Percentiles rank a stretch among this genome's conserved stretches.
These are phyloP conservation scores for Malus hybrid DNA, from an alignment of 331 rosid genomes.

Conservation along the genomic window DNA sequence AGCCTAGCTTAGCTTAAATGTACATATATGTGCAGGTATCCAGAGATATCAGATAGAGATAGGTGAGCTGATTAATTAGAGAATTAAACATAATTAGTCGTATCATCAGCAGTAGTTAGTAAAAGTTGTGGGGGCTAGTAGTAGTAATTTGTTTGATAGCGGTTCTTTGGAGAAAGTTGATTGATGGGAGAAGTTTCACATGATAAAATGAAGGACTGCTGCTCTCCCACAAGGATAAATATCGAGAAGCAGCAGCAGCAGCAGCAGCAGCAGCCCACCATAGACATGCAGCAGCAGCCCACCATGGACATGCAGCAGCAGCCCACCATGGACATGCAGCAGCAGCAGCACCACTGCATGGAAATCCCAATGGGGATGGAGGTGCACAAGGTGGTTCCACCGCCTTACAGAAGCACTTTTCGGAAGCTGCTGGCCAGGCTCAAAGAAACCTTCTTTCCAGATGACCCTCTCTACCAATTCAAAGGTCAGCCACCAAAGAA, in stretches of 20 bases:
- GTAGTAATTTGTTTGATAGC: constrained; percentile 30
- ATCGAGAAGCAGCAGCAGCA: neutral
- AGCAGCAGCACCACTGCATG: constrained; percentile 30
- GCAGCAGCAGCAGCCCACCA: neutral
- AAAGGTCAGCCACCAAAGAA: constrained; percentile 48
- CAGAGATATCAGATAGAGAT: neutral
- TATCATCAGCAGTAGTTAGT: neutral
- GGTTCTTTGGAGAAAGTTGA: constrained; percentile 27
- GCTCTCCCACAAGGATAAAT: constrained; percentile 1
- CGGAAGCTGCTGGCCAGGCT: constrained; percentile 45
- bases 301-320: constrained; percentile 31
- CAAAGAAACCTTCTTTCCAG: constrained; percentile 88
- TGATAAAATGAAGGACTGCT: constrained; percentile 13
- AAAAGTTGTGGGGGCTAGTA: constrained; percentile 3
- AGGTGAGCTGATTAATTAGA: neutral
- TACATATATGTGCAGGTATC: neutral
- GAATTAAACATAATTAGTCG: neutral
- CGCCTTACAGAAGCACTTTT: constrained; percentile 50
- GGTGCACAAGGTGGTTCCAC: constrained; percentile 66
- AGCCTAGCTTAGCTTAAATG: neutral
- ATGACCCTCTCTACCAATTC: constrained; percentile 93
- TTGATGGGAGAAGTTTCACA: constrained; percentile 18
- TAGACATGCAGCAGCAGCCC: neutral
- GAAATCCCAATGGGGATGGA: constrained; percentile 36
- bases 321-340: no score